Base-by-base conservation (phyloP, 441 rosid genomes). In the Erodium trifolium region DNA sequence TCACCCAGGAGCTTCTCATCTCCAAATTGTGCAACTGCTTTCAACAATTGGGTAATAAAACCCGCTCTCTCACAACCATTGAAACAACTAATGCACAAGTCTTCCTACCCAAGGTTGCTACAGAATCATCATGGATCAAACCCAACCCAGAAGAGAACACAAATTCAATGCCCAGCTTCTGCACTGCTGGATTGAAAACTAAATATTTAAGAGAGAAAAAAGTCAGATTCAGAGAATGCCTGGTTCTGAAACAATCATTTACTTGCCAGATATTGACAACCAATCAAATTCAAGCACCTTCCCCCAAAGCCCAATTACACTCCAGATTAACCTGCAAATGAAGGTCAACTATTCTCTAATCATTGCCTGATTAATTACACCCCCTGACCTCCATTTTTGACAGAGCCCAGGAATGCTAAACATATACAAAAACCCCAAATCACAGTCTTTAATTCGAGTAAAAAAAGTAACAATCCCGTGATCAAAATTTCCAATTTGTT, bases 1-100 rank as follows among this genome's bases (percentile, higher is more conserved):
- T 87, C 68, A 72, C 77, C 88, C 90, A 87, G 73, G 87, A 83
- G 85, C 86, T 82, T 93, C 96, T 91, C 98, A 93, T 93, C 81
- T 84, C 92, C 88, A 78, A 80, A 78, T 49, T 66, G 59, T 27
- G 12, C 51, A 45, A 45, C 13, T 45, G 13, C 51, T 45, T 45
- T 45, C 51, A 45, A 12, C 51, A 45, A 45, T 45, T 45, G 51
- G 11, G 51, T 45, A 45, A 45, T 45, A 34, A 11, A 45, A 45
- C 1, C 51, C 2, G 71, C 49, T 45, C 51, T 12, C 51, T 45
- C 51, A 45, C 51, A 45, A 45, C 13, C 51, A 53, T 77, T 57
- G 64, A 76, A 62, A 29, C 68, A 73, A 17, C 34, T 47, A 69
- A 78, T 68, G 66, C 31, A 31, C 55, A 68, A 29, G 53, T 69